phyloP scores from a whole-genome alignment of 495 filamentous ascomycete genomes.

The Xylaria scruposa region DNA sequence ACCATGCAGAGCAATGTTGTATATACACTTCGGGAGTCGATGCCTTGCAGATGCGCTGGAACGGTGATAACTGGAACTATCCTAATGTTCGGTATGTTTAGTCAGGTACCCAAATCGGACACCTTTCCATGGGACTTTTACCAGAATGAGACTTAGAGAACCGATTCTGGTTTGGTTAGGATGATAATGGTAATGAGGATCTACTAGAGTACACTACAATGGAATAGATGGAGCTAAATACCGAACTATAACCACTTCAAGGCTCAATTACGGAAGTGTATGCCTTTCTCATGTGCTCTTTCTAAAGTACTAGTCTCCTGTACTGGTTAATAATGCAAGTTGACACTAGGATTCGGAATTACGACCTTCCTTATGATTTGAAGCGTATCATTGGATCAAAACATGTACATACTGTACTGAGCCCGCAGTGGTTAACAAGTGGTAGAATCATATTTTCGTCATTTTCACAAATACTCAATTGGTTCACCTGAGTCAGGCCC shows the following conservation, averaged over 20 bases:
- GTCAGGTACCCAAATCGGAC: background rate
- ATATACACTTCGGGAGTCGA: constrained; percentile 16
- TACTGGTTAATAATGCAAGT: background rate
- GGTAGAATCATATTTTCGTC: constrained; percentile 4
- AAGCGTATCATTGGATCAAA: background rate
- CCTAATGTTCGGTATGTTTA: background rate
- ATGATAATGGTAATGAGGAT: constrained; percentile 1
- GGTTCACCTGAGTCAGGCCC: background rate
- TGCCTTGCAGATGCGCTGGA: constrained; percentile 21
- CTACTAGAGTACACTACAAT: background rate
- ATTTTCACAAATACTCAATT: background rate
- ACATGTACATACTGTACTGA: background rate
- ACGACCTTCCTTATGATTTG: background rate
- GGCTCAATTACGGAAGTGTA: background rate
- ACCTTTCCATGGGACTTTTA: background rate
- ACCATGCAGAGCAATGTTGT: background rate
- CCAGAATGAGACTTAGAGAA: background rate
- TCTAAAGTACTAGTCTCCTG: background rate
- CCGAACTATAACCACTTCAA: background rate
- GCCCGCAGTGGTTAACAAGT: background rate
- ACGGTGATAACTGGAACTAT: constrained; percentile 3
- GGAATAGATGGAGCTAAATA: constrained; percentile 3
- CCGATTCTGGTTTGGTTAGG: background rate
- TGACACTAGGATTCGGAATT: background rate
- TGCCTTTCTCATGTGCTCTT: background rate